Base-by-base conservation (phyloP, 129 eudicot species). In the Deinandra increscens region DNA sequence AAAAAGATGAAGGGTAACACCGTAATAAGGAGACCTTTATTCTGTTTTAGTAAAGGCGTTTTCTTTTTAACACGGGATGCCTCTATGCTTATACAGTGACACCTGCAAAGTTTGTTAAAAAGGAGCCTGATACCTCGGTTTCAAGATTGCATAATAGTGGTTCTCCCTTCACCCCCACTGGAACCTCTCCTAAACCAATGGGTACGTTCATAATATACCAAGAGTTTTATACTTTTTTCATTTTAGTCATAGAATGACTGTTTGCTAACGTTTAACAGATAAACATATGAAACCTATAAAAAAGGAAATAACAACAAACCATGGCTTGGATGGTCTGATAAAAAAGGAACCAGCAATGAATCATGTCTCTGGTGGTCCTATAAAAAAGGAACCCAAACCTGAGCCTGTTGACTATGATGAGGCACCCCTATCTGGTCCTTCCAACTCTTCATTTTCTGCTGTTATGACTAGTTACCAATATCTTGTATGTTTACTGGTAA, bases 361-460 rank as follows among this genome's bases (percentile, higher is more conserved):
- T n/a, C 33, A 43, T 51, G 50, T 41, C 45, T 58, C 58, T 72
- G 36, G 10, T 45, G 59, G 39, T 44, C 4, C 4, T 1, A 41
- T 29, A 6, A 41, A 23, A 42, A 36, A 3, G n/a, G 79, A 34
- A 60, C 66, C 81, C 70, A 84, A 81, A 72, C 22, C 65, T 1
- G 85, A 84, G 76, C 83, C 85, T 36, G 64, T 44, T 61, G 82
- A 70, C 59, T 56, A 44, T 29, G 64, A 68, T 18, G 75, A 81
- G 43, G 20, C 36, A 9, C 70, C 62, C 42, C 18, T 33, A 15
- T 1, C 41, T 9, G 61, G 38, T 44, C 7, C 59, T 37, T 60
- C 46, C 13, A 70, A 65, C 59, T 0, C 69, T 29, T 67, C 84
- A 3, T 83, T 79, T 72, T 63, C 73, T 68, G 88, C 77, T 36